phyloP scores from a whole-genome alignment of 164 flowering plant genomes.

The Piper betle region DNA sequence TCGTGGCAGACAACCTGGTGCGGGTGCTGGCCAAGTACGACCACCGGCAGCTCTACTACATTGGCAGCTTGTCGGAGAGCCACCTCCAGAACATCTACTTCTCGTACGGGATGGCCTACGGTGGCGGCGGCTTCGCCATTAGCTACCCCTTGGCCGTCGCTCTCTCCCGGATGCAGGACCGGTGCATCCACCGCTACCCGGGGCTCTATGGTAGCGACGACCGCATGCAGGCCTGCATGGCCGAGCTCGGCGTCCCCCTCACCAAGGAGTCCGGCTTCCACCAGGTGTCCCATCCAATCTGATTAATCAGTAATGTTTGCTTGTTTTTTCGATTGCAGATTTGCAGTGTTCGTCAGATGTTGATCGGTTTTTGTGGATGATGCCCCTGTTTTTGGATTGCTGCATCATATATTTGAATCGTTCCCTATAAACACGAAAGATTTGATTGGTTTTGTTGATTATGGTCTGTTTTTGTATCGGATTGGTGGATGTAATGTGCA shows the following conservation, averaged over 20 bases:
- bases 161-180: slow-evolving; percentile 40
- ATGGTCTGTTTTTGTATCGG: no score
- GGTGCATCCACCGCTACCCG: slow-evolving; percentile 47
- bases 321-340: no score
- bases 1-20: slow-evolving; percentile 43
- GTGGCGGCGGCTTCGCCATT: slow-evolving; percentile 73
- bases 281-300: not conserved
- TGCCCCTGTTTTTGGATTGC: no score
- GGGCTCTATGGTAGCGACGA: slow-evolving; percentile 59
- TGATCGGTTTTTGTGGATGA: no score
- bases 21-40: slow-evolving; percentile 51
- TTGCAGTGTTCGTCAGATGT: not conserved
- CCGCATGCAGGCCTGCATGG: slow-evolving; percentile 68
- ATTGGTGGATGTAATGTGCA: no score
- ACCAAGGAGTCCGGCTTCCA: slow-evolving; percentile 65
- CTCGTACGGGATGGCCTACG: slow-evolving; percentile 56
- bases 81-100: slow-evolving; percentile 50
- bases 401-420: no score
- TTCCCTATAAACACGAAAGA: no score
- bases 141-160: slow-evolving; percentile 52
- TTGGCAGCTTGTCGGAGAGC: slow-evolving; percentile 58
- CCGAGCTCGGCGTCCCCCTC: slow-evolving; percentile 77
- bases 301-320: no score
- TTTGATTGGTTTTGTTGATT: no score
- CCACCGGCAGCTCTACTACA: slow-evolving; percentile 41